phyloP scores from a whole-genome alignment of 768 basidiomycete genomes.

The Suillus clintonianus region DNA sequence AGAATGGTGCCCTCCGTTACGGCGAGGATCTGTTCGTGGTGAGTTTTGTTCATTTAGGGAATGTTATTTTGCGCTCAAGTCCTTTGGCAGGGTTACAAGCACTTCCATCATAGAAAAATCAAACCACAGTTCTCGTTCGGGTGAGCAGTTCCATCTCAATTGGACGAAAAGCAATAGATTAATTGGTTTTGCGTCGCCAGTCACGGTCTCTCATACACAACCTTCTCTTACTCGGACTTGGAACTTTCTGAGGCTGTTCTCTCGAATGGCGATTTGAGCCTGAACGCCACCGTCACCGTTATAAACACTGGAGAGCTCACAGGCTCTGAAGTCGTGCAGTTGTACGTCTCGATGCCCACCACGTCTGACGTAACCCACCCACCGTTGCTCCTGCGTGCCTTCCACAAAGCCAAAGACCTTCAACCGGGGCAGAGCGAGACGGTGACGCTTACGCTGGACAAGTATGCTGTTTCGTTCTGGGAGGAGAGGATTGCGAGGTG shows the following conservation, averaged over 20 bases:
- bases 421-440: slow-evolving; percentile 42
- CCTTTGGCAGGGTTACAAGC: slow-evolving; percentile 61
- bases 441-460: slow-evolving; percentile 55
- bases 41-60: slow-evolving; percentile 7
- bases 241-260: slow-evolving; percentile 46
- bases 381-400: slow-evolving; percentile 63
- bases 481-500: slow-evolving; percentile 46
- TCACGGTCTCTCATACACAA: slow-evolving; percentile 76
- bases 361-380: slow-evolving; percentile 55
- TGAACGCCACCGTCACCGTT: slow-evolving; percentile 53
- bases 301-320: slow-evolving; percentile 61
- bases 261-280: slow-evolving; percentile 42
- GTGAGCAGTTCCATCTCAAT: slow-evolving; percentile 37
- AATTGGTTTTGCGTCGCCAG: slow-evolving; percentile 32
- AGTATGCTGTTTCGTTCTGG: slow-evolving; percentile 72
- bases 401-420: slow-evolving; percentile 57
- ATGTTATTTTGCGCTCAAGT: background rate
- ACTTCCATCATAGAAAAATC: slow-evolving; percentile 66
- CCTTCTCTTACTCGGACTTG: slow-evolving; percentile 57
- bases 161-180: background rate
- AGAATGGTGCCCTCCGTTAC: slow-evolving; percentile 56
- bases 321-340: slow-evolving; percentile 71
- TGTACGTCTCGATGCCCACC: slow-evolving; percentile 67
- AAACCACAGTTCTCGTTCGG: slow-evolving; percentile 74
- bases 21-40: slow-evolving; percentile 35